These are phyloP conservation scores for Ambrosia hybrid DNA, from an alignment of 140 eudicot genomes.

Conservation along the genomic window DNA sequence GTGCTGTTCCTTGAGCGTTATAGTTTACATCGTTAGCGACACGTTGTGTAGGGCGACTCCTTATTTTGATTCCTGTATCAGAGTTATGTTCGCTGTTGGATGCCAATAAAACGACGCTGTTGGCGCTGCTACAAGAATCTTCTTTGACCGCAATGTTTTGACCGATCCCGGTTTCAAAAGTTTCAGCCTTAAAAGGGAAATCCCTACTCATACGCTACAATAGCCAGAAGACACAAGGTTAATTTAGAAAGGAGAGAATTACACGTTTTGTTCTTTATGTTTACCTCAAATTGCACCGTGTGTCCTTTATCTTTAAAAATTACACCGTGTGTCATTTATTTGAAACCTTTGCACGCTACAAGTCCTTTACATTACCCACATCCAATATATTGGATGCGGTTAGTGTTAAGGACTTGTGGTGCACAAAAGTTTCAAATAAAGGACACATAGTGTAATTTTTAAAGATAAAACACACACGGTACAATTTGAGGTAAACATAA, in stretches of 20 bases:
- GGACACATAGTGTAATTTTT: too few relatives aligned
- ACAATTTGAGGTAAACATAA: too few relatives aligned
- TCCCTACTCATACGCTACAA: slow-evolving; percentile 8
- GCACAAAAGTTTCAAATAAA: too few relatives aligned
- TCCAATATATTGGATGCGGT: too few relatives aligned
- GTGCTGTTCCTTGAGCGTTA: slow-evolving; percentile 53
- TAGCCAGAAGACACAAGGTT: not conserved
- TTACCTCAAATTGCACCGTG: too few relatives aligned
- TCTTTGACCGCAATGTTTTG: slow-evolving; percentile 26
- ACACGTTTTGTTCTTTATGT: too few relatives aligned
- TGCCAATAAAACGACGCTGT: slow-evolving; percentile 22
- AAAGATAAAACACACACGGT: too few relatives aligned
- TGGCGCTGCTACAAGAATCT: slow-evolving; percentile 25
- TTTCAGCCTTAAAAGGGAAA: not conserved
- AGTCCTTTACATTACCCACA: too few relatives aligned
- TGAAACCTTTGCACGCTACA: too few relatives aligned
- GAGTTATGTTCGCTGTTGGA: slow-evolving; percentile 19
- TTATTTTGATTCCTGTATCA: slow-evolving; percentile 53
- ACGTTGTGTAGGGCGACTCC: slow-evolving; percentile 37
- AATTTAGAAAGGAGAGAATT: not conserved
- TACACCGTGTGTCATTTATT: too few relatives aligned
- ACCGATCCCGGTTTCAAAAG: slow-evolving; percentile 2
- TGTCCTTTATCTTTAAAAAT: too few relatives aligned
- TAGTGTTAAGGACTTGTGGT: too few relatives aligned
- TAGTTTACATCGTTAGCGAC: slow-evolving; percentile 21